Conservation (phyloP, 2,329 filamentous ascomycete genomes). For the Podosphaera xanthii region DNA sequence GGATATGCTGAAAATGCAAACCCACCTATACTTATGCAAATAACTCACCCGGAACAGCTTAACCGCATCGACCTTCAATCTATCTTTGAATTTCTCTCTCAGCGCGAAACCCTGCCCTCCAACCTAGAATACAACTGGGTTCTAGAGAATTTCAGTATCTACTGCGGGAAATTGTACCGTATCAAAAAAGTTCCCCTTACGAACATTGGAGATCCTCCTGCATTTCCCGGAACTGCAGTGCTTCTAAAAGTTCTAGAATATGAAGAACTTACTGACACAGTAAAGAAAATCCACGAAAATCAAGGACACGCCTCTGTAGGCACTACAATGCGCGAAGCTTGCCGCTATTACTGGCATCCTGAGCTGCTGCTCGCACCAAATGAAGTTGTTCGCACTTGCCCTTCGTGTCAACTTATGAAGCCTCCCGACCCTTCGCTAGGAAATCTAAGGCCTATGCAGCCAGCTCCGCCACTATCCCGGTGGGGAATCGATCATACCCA, state of each 20-base stretch:
- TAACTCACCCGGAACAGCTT: not conserved
- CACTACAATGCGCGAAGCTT: not conserved
- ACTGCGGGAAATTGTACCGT: not conserved
- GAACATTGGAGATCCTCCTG: not conserved
- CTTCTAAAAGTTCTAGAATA: not conserved
- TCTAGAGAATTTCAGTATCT: not conserved
- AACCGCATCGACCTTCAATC: not conserved
- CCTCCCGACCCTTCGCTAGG: not conserved
- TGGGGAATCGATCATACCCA: slow-evolving; percentile 1
- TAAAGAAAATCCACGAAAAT: not conserved
- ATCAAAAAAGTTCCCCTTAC: not conserved
- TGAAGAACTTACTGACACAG: not conserved
- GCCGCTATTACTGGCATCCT: no score
- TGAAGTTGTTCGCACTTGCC: not conserved
- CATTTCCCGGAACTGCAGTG: not conserved
- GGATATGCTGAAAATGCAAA: not conserved
- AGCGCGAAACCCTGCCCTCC: not conserved
- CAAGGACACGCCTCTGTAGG: not conserved
- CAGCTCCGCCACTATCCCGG: not conserved
- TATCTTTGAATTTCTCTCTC: not conserved
- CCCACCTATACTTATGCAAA: not conserved
- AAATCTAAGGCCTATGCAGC: not conserved
- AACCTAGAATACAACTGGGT: not conserved
- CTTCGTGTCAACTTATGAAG: not conserved
- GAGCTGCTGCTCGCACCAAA: no score